Percentiles rank a stretch among this genome's conserved stretches.
Conservation (phyloP, 2,329 filamentous ascomycete species). For the Colletotrichum tropicale region DNA sequence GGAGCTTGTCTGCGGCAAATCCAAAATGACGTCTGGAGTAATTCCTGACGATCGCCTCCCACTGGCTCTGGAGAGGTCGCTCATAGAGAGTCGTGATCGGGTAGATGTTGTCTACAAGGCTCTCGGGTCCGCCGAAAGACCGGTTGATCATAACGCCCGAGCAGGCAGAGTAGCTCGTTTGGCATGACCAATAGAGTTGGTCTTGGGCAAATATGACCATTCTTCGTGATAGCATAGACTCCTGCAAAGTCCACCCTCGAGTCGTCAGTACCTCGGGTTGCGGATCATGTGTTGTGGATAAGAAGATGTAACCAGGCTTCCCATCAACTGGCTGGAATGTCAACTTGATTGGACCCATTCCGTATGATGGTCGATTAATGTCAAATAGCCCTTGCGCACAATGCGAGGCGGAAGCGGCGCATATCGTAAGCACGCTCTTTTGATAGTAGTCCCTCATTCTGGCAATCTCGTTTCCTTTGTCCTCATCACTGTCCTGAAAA, state of each 20-base stretch:
- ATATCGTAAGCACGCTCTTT: background rate
- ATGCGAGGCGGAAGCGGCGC: background rate
- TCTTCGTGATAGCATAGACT: background rate
- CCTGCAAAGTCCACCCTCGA: background rate
- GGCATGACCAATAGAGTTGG: background rate
- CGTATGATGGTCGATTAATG: background rate
- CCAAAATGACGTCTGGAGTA: background rate
- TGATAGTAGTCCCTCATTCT: background rate
- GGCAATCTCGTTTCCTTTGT: background rate
- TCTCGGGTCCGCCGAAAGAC: background rate
- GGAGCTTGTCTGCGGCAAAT: background rate
- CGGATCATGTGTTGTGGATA: background rate
- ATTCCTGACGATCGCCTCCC: background rate
- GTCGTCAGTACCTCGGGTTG: background rate
- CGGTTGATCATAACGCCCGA: background rate
- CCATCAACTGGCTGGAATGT: background rate
- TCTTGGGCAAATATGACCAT: background rate
- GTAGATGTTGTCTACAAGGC: background rate
- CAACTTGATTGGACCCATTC: background rate
- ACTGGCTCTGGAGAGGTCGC: background rate
- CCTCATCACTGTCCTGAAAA: background rate
- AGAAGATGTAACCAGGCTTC: background rate
- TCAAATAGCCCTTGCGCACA: background rate
- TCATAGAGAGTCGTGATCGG: background rate
- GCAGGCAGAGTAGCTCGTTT: background rate